Evolutionary conservation across 139 green algal species (phyloP).

Genomic region (Zygnema cylindricum): DNA sequence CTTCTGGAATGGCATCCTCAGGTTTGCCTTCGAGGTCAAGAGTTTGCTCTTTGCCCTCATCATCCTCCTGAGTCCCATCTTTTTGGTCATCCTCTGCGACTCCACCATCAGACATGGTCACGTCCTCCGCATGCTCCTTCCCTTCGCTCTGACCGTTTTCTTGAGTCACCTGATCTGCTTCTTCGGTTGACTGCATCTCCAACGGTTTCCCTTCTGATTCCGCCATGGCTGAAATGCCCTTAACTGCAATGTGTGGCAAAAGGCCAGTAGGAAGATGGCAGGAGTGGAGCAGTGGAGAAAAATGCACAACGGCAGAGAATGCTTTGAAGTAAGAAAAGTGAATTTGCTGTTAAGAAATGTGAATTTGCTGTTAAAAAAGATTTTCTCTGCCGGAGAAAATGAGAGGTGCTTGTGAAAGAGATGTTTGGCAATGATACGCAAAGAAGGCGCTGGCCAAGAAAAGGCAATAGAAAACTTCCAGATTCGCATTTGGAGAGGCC

Average conservation of each 20-base stretch:
- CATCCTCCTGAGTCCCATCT: slow-evolving; percentile 36
- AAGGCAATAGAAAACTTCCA: neutral
- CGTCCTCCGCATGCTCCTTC: slow-evolving; percentile 21
- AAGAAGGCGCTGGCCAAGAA: neutral
- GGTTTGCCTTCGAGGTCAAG: slow-evolving; percentile 31
- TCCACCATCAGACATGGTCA: slow-evolving; percentile 15
- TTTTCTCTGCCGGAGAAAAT: neutral
- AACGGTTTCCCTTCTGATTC: slow-evolving; percentile 4
- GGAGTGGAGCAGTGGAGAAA: neutral
- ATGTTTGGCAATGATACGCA: neutral
- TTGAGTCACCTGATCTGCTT: neutral
- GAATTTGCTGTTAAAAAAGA: too few relatives aligned
- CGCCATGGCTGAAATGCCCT: neutral
- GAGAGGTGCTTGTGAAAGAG: neutral
- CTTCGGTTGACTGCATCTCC: neutral
- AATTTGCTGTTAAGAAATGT: slow-evolving; percentile 1
- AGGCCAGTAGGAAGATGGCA: neutral
- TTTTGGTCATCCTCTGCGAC: slow-evolving; percentile 15
- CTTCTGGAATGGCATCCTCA: slow-evolving; percentile 40
- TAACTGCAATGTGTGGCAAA: neutral
- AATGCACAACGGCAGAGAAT: slow-evolving; percentile 22
- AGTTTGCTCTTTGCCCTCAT: slow-evolving; percentile 18
- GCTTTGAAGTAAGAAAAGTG: neutral
- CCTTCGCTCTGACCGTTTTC: neutral
- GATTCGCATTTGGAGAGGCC: neutral